phyloP scores from a whole-genome alignment of 2,329 filamentous ascomycete genomes.

The Trichoderma harzianum region DNA sequence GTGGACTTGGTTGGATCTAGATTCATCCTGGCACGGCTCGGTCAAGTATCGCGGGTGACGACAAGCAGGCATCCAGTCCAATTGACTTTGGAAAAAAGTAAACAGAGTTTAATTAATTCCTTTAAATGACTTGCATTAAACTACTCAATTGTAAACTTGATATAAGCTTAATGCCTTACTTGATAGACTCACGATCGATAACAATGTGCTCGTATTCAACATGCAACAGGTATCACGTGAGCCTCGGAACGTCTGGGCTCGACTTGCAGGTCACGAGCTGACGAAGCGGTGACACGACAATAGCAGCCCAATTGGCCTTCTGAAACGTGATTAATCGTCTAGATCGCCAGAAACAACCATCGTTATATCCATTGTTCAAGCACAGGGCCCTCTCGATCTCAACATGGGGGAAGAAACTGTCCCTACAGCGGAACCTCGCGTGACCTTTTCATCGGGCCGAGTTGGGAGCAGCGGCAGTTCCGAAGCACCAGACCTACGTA shows the following conservation, averaged over 20 bases:
- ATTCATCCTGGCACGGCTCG: neutral
- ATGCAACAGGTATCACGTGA: slow-evolving; percentile 14
- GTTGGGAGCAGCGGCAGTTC: neutral
- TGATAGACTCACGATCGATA: neutral
- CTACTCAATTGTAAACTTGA: neutral
- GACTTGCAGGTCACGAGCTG: slow-evolving; percentile 4
- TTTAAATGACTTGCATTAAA: neutral
- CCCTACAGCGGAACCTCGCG: slow-evolving; percentile 29
- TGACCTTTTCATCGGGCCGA: slow-evolving; percentile 24
- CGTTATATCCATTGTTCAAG: neutral
- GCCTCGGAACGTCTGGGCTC: neutral
- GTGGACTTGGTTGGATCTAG: neutral
- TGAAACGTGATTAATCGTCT: neutral
- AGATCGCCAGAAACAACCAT: too few species aligned
- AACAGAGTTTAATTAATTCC: neutral
- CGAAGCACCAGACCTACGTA: slow-evolving; percentile 63
- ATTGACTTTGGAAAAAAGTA: neutral
- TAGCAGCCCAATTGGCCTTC: neutral
- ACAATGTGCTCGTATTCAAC: neutral
- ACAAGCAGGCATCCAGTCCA: neutral
- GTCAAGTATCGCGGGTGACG: neutral
- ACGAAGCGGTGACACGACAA: slow-evolving; percentile 6
- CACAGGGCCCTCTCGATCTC: neutral
- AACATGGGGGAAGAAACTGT: slow-evolving; percentile 6
- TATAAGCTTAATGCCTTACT: neutral